phyloP scores from a whole-genome alignment of 257 asterid species.

The Solanum peruvianum region DNA sequence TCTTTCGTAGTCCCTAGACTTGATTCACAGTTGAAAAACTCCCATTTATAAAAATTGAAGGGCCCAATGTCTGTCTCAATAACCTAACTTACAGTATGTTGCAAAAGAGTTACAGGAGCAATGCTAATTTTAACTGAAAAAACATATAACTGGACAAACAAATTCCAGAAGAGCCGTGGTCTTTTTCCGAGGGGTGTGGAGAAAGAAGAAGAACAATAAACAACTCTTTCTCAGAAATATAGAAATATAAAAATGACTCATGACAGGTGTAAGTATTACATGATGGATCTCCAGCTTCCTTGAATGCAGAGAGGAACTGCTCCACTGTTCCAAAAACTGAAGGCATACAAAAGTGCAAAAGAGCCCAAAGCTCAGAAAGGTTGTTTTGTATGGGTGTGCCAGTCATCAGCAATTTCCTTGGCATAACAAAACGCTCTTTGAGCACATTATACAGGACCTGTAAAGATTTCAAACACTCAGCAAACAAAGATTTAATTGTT shows the following conservation, averaged over 20 bases:
- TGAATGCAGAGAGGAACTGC: slow-evolving; percentile 63
- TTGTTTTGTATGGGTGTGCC: slow-evolving; percentile 98
- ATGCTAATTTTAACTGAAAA: background rate
- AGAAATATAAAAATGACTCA: background rate
- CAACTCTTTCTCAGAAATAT: background rate
- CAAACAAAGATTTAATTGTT: background rate
- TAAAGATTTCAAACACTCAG: background rate
- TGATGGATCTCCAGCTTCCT: slow-evolving; percentile 82
- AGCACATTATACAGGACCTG: slow-evolving; percentile 74
- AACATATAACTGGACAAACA: background rate
- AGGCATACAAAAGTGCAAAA: slow-evolving; percentile 86
- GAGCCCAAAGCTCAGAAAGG: slow-evolving; percentile 87
- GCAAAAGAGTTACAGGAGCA: background rate
- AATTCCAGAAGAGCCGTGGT: background rate
- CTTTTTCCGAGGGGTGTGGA: background rate
- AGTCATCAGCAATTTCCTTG: slow-evolving; percentile 85
- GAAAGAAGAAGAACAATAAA: background rate
- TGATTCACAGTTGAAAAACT: background rate
- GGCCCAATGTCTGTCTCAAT: background rate
- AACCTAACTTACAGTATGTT: background rate
- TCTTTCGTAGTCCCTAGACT: background rate
- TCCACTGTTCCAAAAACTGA: slow-evolving; percentile 66
- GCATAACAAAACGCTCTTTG: slow-evolving; percentile 58
- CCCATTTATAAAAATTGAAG: background rate
- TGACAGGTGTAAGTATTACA: slow-evolving; percentile 18